These are phyloP conservation scores for Chlorociboria aeruginascens DNA, from an alignment of 495 filamentous ascomycete genomes.

Conservation along the genomic window DNA sequence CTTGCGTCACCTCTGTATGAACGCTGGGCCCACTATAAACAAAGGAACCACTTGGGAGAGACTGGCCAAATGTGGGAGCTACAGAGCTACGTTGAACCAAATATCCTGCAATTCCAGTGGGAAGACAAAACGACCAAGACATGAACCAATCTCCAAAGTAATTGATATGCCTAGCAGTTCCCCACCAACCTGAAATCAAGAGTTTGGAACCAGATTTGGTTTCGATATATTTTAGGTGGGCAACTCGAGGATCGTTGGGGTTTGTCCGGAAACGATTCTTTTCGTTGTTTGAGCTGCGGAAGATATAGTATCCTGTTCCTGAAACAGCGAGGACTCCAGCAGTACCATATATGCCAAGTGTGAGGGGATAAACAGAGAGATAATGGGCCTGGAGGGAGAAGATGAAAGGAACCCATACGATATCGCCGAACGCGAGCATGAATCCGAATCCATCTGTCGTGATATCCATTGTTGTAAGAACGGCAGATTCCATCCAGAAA, in stretches of 20 bases:
- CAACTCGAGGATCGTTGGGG: constrained; percentile 68
- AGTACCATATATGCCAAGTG: constrained; percentile 55
- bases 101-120: constrained; percentile 80
- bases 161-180: constrained; percentile 84
- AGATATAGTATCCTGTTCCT: constrained; percentile 68
- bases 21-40: constrained; percentile 19
- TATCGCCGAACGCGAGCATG: constrained; percentile 93
- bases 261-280: constrained; percentile 91
- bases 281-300: constrained; percentile 83
- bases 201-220: constrained; percentile 73
- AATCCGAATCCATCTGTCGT: constrained; percentile 91
- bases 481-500: constrained; percentile 80
- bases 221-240: constrained; percentile 76
- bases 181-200: constrained; percentile 92
- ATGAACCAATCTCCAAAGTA: constrained; percentile 97
- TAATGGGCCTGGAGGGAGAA: constrained; percentile 86
- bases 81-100: constrained; percentile 41
- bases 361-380: constrained; percentile 67
- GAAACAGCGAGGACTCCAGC: constrained; percentile 51
- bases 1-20: constrained; percentile 45
- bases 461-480: constrained; percentile 94
- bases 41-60: constrained; percentile 38
- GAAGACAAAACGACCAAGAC: constrained; percentile 83
- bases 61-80: constrained; percentile 32
- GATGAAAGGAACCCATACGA: constrained; percentile 87